These are phyloP conservation scores for Closterium sp. DNA, from an alignment of 139 green algal genomes.

Conservation along the genomic window DNA sequence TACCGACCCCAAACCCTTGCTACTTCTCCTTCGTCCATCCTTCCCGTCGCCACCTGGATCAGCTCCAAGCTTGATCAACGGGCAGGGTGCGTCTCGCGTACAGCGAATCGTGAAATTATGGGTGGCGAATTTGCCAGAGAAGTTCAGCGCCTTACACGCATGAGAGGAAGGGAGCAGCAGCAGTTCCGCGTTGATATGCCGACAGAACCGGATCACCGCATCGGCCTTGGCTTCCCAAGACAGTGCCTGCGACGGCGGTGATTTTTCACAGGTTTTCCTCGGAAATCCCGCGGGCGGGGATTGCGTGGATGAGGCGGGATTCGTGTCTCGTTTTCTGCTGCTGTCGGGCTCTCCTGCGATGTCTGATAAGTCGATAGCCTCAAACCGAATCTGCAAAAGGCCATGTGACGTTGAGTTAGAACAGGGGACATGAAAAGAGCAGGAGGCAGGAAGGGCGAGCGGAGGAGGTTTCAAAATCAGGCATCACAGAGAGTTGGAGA, in stretches of 20 bases:
- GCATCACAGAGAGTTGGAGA: no score
- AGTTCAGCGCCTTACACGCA: not conserved
- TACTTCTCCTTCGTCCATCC: not conserved
- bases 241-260: not conserved
- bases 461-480: not conserved
- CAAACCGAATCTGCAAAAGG: not conserved
- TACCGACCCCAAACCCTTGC: not conserved
- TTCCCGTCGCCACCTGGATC: not conserved
- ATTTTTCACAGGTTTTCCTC: not conserved
- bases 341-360: not conserved
- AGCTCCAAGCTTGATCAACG: not conserved
- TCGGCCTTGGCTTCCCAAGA: not conserved
- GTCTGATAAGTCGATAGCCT: not conserved
- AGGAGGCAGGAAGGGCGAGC: not conserved
- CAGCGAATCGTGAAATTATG: not conserved
- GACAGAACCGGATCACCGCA: not conserved
- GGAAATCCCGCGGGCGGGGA: not conserved
- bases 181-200: not conserved
- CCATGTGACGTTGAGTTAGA: no score
- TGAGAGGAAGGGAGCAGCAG: not conserved
- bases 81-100: not conserved
- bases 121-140: not conserved
- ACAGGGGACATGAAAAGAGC: no score
- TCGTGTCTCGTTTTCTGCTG: not conserved
- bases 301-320: not conserved